These are phyloP conservation scores for Botrytis tulipae DNA, from an alignment of 2,329 filamentous ascomycete species.

Conservation along the genomic window DNA sequence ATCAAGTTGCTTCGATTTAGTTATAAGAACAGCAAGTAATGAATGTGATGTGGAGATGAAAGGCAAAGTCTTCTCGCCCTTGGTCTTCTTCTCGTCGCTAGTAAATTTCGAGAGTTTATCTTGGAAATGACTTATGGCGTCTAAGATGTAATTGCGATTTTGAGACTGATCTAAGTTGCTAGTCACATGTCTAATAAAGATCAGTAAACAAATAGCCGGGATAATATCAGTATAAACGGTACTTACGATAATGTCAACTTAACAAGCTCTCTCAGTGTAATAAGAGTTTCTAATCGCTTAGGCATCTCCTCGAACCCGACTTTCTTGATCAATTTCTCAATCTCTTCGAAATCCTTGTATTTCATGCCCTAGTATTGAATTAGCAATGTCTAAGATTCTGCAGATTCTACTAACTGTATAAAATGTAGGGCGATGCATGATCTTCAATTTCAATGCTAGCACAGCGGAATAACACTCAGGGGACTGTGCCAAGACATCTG, in stretches of 20 bases:
- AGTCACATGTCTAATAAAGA: constrained; percentile 28
- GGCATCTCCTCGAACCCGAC: constrained; percentile 18
- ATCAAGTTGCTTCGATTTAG: constrained; percentile 26
- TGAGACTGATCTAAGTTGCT: constrained; percentile 34
- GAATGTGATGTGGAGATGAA: constrained; percentile 30
- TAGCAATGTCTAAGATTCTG: not conserved
- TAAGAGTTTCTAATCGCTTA: constrained; percentile 4
- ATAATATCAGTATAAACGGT: not conserved
- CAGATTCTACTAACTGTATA: constrained; percentile 40
- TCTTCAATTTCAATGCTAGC: constrained; percentile 48
- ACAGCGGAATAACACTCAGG: constrained; percentile 34
- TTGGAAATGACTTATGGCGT: constrained; percentile 30
- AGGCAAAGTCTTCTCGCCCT: constrained; percentile 26
- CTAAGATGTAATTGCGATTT: constrained; percentile 31
- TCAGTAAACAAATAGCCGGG: constrained; percentile 16
- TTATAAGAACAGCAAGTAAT: constrained; percentile 25
- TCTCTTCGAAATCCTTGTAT: constrained; percentile 42
- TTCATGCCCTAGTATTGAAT: constrained; percentile 29
- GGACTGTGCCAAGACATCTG: constrained; percentile 15
- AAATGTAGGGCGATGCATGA: constrained; percentile 52
- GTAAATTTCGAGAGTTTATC: constrained; percentile 28
- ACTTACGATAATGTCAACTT: constrained; percentile 33
- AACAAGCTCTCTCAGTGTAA: constrained; percentile 28
- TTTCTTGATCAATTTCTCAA: constrained; percentile 33
- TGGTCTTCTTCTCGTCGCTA: constrained; percentile 28